Conservation (phyloP, 805 yeast genomes). For the Novakomyces olei region DNA sequence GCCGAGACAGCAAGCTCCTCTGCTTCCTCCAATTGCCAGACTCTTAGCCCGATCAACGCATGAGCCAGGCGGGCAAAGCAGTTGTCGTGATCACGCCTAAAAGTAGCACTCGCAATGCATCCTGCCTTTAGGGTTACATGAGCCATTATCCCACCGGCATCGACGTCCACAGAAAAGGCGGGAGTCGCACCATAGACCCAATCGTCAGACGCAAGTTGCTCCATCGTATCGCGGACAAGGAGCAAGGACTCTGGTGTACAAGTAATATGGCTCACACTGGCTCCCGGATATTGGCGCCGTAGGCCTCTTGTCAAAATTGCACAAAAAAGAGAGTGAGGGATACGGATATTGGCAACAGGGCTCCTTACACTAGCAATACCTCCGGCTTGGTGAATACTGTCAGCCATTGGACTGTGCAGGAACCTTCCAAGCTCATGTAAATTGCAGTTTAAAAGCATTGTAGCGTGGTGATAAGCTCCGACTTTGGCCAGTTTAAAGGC, state of each 20-base stretch:
- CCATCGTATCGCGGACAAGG: slow-evolving; percentile 4
- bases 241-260: not conserved
- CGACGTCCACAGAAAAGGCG: too few species aligned
- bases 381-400: slow-evolving; percentile 23
- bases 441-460: slow-evolving; percentile 59
- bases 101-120: too few species aligned
- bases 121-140: too few species aligned
- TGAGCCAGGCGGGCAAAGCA: too few species aligned
- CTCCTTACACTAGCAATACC: slow-evolving; percentile 63
- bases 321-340: slow-evolving; percentile 27
- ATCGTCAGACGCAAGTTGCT: slow-evolving; percentile 23
- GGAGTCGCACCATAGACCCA: slow-evolving; percentile 72
- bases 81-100: too few species aligned
- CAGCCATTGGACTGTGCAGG: slow-evolving; percentile 23
- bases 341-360: slow-evolving; percentile 44
- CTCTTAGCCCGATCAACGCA: too few species aligned
- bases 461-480: slow-evolving; percentile 82
- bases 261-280: not conserved
- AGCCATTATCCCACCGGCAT: too few species aligned
- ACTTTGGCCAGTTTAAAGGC: slow-evolving; percentile 73
- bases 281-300: not conserved
- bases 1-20: too few species aligned
- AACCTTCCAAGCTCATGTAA: slow-evolving; percentile 37
- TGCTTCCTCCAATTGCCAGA: too few species aligned
- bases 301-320: not conserved